These are phyloP conservation scores for Lepidium aucheri DNA, from an alignment of 345 rosid genomes.

Conservation along the genomic window DNA sequence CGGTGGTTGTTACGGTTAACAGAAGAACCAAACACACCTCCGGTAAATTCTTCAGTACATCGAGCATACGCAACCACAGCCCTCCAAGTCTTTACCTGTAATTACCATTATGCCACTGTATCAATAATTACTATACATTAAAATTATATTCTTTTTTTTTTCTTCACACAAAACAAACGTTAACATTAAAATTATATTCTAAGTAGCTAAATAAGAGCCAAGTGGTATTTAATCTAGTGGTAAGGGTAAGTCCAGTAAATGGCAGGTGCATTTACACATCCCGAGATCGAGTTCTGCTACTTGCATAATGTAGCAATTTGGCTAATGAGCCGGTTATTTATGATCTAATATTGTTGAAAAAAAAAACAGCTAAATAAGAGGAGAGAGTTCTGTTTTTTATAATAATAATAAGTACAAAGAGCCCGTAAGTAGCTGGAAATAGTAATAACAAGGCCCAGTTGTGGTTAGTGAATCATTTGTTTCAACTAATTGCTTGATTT, in stretches of 20 bases:
- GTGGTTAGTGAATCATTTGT: constrained; percentile 31
- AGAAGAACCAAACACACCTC: neutral
- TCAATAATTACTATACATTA: neutral
- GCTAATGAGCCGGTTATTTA: too few relatives aligned
- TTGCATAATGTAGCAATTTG: too few relatives aligned
- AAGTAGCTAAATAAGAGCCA: neutral
- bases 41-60: neutral
- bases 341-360: too few relatives aligned
- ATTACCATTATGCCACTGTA: constrained; percentile 9
- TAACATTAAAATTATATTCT: neutral
- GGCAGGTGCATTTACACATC: too few relatives aligned
- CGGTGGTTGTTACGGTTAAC: constrained; percentile 14
- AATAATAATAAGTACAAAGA: neutral
- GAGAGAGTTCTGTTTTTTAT: neutral
- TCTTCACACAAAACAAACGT: too few relatives aligned
- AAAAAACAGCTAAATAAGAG: neutral
- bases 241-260: too few relatives aligned
- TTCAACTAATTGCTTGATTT: constrained; percentile 31
- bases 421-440: constrained; percentile 10
- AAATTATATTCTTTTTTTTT: neutral
- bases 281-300: too few relatives aligned
- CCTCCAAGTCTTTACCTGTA: neutral
- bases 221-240: too few relatives aligned
- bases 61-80: neutral
- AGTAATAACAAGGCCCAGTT: constrained; percentile 20